Base-by-base conservation (phyloP, 2,329 filamentous ascomycete genomes). In the Neopestalotiopsis clavispora region DNA sequence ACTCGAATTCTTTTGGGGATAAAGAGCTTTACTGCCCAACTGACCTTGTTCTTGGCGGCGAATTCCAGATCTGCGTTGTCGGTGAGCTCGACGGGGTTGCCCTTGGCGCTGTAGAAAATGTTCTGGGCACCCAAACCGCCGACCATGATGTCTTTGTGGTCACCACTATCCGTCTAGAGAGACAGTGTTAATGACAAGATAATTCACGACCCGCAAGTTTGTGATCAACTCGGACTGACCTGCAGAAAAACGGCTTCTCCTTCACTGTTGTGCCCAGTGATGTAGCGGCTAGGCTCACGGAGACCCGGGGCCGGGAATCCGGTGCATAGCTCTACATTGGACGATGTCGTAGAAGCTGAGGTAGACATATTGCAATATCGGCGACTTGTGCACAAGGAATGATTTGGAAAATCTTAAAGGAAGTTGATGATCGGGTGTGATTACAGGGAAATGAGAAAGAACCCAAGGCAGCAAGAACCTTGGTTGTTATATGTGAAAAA, bases 61-160 rank as follows among this genome's bases (percentile, higher is more conserved):
- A 68, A 69, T 23, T 71, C 67, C 9, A 73, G 65, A 23, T 73
- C 71, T 1, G n/a, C 68, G 34, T 73, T 56, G 3, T 38, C 67
- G 2, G 40, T 73, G 32, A 73, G 30, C n/a, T 73, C 56, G 30
- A 72, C 49, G 4, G 72, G 71, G 30, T 57, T 67, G 42, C 45
- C 40, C 56, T 62, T 45, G 61, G 56, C 67, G 67, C 61, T 71
- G 61, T 67, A 73, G 61, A 70, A 30, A 62, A 67, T 70, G 67
- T 45, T 69, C 58, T 32, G 49, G 40, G 64, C 59, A 13, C 42
- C 72, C 28, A 23, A 59, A 56, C 49, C 69, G 28, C 60, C 69
- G 14, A 68, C 3, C 72, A 73, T 73, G 4, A 64, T 32, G n/a
- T 23, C 62, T 3, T 40, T 56, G 40, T 73, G 72, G 52, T 73